Conservation (phyloP, 2,329 filamentous ascomycete genomes). For the Pyrenochaeta sp. region DNA sequence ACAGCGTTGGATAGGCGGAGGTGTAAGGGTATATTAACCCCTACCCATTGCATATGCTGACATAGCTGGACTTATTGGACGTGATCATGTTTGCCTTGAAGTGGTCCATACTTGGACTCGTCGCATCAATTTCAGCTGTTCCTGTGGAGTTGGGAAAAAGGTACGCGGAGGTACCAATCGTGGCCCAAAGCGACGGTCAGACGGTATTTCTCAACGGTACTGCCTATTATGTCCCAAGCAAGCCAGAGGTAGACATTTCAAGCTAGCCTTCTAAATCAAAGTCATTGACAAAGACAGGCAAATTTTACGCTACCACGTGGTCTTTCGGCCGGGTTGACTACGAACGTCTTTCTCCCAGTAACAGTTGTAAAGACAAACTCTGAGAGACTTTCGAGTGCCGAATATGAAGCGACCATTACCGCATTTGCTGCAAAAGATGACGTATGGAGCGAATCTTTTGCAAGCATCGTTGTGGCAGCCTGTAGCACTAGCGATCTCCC, state of each 20-base stretch:
- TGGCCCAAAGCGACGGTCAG: background rate
- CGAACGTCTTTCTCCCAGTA: background rate
- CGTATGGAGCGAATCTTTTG: background rate
- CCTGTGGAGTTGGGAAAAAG: background rate
- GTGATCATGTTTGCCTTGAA: background rate
- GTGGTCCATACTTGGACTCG: background rate
- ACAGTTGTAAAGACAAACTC: background rate
- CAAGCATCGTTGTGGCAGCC: background rate
- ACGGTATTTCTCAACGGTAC: background rate
- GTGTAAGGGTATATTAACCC: background rate
- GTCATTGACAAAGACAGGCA: background rate
- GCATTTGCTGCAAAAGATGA: background rate
- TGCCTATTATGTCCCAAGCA: background rate
- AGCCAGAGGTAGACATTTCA: background rate
- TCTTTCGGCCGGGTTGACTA: background rate
- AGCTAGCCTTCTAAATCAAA: background rate
- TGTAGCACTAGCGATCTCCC: background rate
- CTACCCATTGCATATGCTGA: background rate
- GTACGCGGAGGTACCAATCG: background rate
- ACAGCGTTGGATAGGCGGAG: background rate
- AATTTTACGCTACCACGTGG: background rate
- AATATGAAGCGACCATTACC: background rate
- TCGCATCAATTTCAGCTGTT: background rate
- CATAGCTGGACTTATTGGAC: background rate
- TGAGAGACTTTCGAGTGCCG: background rate